Evolutionary conservation across 108 stramenopile genomes (phyloP), one percentile per base, ranked within the genome.

Genomic region (Skeletonema menzelii): DNA sequence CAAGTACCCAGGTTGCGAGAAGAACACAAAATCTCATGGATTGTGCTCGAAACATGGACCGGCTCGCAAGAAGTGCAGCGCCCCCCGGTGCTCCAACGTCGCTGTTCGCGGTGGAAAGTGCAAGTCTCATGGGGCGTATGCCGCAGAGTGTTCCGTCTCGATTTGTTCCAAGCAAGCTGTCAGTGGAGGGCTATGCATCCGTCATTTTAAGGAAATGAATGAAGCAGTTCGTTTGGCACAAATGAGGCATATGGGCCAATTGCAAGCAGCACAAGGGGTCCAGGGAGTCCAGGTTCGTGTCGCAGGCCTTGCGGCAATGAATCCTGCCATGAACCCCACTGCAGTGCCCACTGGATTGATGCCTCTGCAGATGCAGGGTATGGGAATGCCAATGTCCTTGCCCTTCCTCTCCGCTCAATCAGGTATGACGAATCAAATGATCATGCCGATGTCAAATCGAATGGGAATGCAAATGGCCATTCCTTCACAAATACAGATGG

Each of bases 61-160:
- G 5, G 20, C 35, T 13, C 67, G 74, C 26, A 73, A 69, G 47
- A 67, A 30, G 34, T 73, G 72, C 15, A 35, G 57, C 8, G n/a
- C 8, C 5, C 65, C 65, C 11, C 47, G 40, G 3, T 73, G 72
- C 40, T 20, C 30, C 49, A 67, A 69, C 19, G 67, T 69, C 10
- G 66, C 72, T n/a, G 72, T 73, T 26, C 72, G 57, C 44, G 72
- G 53, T 26, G 72, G 72, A 17, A 63, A 31, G 22, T 70, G 70
- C 28, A 70, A 70, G 63, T 26, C 70, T 17, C 70, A 70, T 34
- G 70, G 70, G 10, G 70, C 70, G 20, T 27, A 38, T 31, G 22
- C 70, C 68, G 61, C 37, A 13, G 61, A 69, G 37, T 69, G 68
- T 38, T 10, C 19, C 20, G 10, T 26, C 1, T 4, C 12, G 5